phyloP scores from a whole-genome alignment of 73 alveolate species.

The Paramecium caudatum region DNA sequence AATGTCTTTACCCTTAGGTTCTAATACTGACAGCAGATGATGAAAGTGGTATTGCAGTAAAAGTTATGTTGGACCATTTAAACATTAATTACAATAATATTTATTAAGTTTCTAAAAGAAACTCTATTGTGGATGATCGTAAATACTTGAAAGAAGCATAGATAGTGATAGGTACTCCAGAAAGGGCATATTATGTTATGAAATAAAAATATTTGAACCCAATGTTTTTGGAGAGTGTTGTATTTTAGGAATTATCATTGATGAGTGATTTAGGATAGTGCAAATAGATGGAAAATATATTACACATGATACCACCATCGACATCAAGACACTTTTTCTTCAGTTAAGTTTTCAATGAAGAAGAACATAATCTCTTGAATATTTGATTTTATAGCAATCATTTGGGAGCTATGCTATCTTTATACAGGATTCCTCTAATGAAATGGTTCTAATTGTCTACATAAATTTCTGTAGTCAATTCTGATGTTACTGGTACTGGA shows the following conservation, averaged over 20 bases:
- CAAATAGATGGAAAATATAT: background rate
- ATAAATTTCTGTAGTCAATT: conserved; percentile 81
- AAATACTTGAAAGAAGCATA: conserved; percentile 18
- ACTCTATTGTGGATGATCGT: conserved; percentile 48
- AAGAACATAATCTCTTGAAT: conserved; percentile 36
- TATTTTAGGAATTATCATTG: background rate
- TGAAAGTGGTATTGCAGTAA: background rate
- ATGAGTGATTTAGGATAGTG: conserved; percentile 28
- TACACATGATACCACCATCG: background rate
- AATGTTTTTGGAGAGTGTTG: conserved; percentile 43
- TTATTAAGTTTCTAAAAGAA: conserved; percentile 30
- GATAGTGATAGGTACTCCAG: conserved; percentile 63
- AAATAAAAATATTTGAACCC: background rate
- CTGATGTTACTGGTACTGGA: conserved; percentile 85
- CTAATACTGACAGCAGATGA: conserved; percentile 38
- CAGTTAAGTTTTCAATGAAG: background rate
- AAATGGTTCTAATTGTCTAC: conserved; percentile 73
- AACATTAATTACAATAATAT: conserved; percentile 3
- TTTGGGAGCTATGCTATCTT: conserved; percentile 60
- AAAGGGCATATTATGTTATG: background rate
- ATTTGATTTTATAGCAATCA: conserved; percentile 1
- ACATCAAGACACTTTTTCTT: conserved; percentile 55
- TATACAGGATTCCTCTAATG: conserved; percentile 68
- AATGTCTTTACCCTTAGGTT: conserved; percentile 44
- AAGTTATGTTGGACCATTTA: conserved; percentile 1